Base-by-base conservation (phyloP, 208 protist species). In the Phytomonas sp. region DNA sequence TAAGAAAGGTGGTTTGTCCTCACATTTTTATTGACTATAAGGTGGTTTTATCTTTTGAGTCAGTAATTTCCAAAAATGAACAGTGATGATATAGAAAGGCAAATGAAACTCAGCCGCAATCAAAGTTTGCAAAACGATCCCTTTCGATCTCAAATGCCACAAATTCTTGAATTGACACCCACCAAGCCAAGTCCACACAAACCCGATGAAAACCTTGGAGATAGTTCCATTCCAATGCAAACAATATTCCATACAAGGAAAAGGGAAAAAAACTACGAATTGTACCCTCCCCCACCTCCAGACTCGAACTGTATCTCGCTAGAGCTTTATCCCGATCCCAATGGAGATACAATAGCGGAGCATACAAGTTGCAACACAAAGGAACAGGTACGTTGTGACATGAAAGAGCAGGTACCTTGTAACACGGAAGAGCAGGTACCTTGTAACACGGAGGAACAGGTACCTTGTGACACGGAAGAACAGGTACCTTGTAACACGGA, bases 381-480 rank as follows among this genome's bases (percentile, higher is more conserved):
- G 61, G 70, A 76, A 60, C 62, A 72, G 4, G 80, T 73, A 0
- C 71, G 74, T 29, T 52, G n/a, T 29, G 63, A 82, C 14, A 71
- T 70, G 14, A 69, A 74, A 30, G 73, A 64, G 14, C 37, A 73
- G 29, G 73, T 74, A 7, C 75, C 72, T 14, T 62, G 59, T n/a
- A 61, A 73, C 36, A 71, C 70, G 0, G 78, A 77, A 56, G 82
- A 76, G 29, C 63, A 77, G 33, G 97, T 98, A 0, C 76, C 98
- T 29, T 69, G 98, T 19, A 82, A 75, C 26, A 82, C 86, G 8
- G 90, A 87, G 14, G 95, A 52, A 32, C 12, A 78, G 30, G 83
- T 77, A 10, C 74, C 69, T 23, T 76, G 73, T 6, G 71, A 80
- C 31, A 81, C 86, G 5, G 73, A 90, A 56, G 84, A 87, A 40